These are phyloP conservation scores for Shiraia sp. DNA, from an alignment of 2,329 filamentous ascomycete genomes.

Conservation along the genomic window DNA sequence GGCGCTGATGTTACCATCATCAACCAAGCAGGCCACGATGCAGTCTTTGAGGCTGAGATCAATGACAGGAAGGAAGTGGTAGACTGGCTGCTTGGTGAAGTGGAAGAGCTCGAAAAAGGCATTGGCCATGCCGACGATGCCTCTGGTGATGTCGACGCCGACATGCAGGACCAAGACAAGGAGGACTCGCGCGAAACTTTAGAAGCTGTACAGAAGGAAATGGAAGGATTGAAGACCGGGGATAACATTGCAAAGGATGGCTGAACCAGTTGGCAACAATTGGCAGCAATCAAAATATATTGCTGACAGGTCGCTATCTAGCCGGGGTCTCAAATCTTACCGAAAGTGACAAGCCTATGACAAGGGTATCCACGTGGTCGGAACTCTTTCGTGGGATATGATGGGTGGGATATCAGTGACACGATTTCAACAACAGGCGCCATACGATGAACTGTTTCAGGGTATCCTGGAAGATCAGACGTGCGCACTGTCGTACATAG, in stretches of 20 bases:
- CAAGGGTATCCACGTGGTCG: conserved; percentile 23
- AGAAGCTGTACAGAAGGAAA: conserved; percentile 36
- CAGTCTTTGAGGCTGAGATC: conserved; percentile 55
- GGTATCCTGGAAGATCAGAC: too few species aligned
- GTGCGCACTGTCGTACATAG: too few species aligned
- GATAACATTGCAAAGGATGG: conserved; percentile 23
- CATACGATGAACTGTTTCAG: too few species aligned
- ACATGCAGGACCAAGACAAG: conserved; percentile 17
- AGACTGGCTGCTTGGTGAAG: conserved; percentile 52
- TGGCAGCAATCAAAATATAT: conserved; percentile 24
- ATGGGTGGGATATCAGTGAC: neutral
- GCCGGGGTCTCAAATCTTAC: conserved; percentile 14
- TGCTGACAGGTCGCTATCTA: conserved; percentile 22
- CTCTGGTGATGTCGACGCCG: conserved; percentile 28
- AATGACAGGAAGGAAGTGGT: conserved; percentile 55
- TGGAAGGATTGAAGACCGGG: conserved; percentile 35
- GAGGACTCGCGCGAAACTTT: conserved; percentile 23
- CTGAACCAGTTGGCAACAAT: conserved; percentile 21
- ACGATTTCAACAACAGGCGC: too few species aligned
- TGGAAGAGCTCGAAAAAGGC: conserved; percentile 47
- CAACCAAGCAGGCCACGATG: conserved; percentile 80
- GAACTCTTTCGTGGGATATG: conserved; percentile 5
- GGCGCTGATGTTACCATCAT: conserved; percentile 78
- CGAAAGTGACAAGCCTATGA: conserved; percentile 12
- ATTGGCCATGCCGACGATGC: conserved; percentile 43